Percentiles rank a stretch among this genome's conserved stretches.
These are phyloP conservation scores for Penicillium diatomitis DNA, from an alignment of 495 filamentous ascomycete genomes.

Conservation along the genomic window DNA sequence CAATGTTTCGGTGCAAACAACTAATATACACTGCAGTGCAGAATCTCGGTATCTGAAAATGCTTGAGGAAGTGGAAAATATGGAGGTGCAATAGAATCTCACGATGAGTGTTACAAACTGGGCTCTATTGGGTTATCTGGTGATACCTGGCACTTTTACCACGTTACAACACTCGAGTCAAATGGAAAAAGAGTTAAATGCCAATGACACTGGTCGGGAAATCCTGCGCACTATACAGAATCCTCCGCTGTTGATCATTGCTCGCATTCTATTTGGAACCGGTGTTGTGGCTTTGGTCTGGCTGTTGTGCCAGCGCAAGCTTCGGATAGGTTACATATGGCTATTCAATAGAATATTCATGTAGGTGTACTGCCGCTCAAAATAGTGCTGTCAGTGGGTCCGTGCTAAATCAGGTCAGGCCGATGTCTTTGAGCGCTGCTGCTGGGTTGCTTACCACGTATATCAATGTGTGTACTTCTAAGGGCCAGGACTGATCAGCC, in stretches of 20 bases:
- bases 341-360: slow-evolving; percentile 9
- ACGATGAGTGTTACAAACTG: slow-evolving; percentile 10
- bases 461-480: slow-evolving; percentile 8
- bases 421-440: slow-evolving; percentile 6
- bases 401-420: neutral
- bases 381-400: neutral
- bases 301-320: slow-evolving; percentile 11
- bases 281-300: slow-evolving; percentile 7
- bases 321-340: slow-evolving; percentile 16
- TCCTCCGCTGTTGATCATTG: slow-evolving; percentile 15
- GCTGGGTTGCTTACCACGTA: slow-evolving; percentile 10
- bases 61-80: slow-evolving; percentile 1
- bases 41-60: neutral
- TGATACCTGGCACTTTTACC: slow-evolving; percentile 30
- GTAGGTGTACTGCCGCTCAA: neutral
- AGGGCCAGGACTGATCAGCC: slow-evolving; percentile 6
- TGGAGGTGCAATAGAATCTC: slow-evolving; percentile 9
- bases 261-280: slow-evolving; percentile 11
- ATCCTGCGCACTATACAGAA: slow-evolving; percentile 16
- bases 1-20: neutral
- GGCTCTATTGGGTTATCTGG: slow-evolving; percentile 27
- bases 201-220: slow-evolving; percentile 2
- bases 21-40: neutral
- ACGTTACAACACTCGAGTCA: slow-evolving; percentile 15
- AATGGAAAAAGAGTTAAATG: slow-evolving; percentile 5